Evolutionary conservation across 305 asterid genomes (phyloP).

Genomic region (Striga hermonthica): DNA sequence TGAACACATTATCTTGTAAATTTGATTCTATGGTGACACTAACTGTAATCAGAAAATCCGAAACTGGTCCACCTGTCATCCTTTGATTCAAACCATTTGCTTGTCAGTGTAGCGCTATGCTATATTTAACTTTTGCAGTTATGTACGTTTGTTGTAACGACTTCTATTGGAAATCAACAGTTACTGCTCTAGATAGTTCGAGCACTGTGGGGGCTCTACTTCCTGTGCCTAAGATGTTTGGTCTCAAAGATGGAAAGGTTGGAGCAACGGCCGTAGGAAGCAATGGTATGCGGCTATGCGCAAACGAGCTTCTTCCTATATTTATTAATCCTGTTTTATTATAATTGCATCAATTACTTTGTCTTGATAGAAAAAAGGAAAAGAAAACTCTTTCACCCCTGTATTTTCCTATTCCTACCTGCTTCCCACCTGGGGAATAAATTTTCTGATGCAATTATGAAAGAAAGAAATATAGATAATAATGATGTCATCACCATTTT

Average conservation of each 20-base stretch:
- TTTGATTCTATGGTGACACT: background rate
- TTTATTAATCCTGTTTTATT: background rate
- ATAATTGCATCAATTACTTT: background rate
- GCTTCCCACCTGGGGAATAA: background rate
- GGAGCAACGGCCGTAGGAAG: slow-evolving; percentile 34
- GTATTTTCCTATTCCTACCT: background rate
- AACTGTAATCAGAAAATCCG: background rate
- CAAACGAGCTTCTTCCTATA: slow-evolving; percentile 6
- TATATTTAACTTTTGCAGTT: background rate
- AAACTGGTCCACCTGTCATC: background rate
- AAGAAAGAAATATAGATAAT: too few species aligned
- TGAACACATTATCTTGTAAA: background rate
- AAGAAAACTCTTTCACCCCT: background rate
- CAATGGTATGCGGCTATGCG: slow-evolving; percentile 70
- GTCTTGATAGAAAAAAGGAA: slow-evolving; percentile 8
- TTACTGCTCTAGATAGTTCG: slow-evolving; percentile 78
- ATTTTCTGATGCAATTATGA: background rate
- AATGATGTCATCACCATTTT: too few species aligned
- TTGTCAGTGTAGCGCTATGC: slow-evolving; percentile 6
- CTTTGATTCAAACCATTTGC: slow-evolving; percentile 5
- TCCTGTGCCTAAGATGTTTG: slow-evolving; percentile 63
- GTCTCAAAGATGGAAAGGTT: slow-evolving; percentile 39
- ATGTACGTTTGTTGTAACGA: slow-evolving; percentile 21
- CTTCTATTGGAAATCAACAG: slow-evolving; percentile 40
- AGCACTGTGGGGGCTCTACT: slow-evolving; percentile 66